Evolutionary conservation across 2,329 filamentous ascomycete species (phyloP).

Genomic region (Penicillium sp.): DNA sequence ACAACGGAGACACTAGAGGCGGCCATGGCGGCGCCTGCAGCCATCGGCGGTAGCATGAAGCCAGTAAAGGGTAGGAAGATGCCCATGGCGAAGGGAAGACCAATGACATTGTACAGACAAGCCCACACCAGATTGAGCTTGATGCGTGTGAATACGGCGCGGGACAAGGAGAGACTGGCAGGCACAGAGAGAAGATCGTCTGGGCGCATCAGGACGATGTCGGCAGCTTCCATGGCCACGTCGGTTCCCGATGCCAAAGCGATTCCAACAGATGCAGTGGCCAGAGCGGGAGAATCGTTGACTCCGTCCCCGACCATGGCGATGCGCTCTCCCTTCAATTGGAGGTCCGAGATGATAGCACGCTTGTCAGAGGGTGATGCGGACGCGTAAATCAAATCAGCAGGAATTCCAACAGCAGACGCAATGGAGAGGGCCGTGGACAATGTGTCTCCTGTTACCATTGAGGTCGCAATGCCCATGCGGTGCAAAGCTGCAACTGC

Average conservation of each 20-base stretch:
- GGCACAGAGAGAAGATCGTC: constrained; percentile 92
- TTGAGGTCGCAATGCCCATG: constrained; percentile 82
- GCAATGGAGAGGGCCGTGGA: constrained; percentile 83
- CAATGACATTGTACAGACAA: constrained; percentile 86
- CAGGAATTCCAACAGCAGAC: constrained; percentile 72
- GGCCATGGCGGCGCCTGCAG: constrained; percentile 92
- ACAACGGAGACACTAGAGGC: constrained; percentile 88
- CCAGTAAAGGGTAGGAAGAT: constrained; percentile 86
- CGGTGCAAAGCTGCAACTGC: constrained; percentile 76
- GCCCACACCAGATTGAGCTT: constrained; percentile 92
- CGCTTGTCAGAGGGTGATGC: constrained; percentile 91
- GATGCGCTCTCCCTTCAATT: constrained; percentile 70
- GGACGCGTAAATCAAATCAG: constrained; percentile 75
- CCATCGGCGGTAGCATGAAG: constrained; percentile 82
- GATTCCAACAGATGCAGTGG: constrained; percentile 88
- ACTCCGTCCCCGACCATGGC: constrained; percentile 99
- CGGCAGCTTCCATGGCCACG: constrained; percentile 95
- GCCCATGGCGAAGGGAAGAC: constrained; percentile 95
- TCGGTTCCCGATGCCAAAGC: constrained; percentile 90
- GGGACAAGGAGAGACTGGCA: constrained; percentile 74
- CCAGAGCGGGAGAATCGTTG: constrained; percentile 94
- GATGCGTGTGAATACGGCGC: constrained; percentile 85
- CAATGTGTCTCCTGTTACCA: constrained; percentile 89
- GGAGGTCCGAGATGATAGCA: constrained; percentile 72
- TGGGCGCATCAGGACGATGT: constrained; percentile 91